A percentile compares a stretch with the other conserved stretches of the same genome.
Evolutionary conservation across 179 eudicot species (phyloP).

Genomic region (Silene vulgaris): DNA sequence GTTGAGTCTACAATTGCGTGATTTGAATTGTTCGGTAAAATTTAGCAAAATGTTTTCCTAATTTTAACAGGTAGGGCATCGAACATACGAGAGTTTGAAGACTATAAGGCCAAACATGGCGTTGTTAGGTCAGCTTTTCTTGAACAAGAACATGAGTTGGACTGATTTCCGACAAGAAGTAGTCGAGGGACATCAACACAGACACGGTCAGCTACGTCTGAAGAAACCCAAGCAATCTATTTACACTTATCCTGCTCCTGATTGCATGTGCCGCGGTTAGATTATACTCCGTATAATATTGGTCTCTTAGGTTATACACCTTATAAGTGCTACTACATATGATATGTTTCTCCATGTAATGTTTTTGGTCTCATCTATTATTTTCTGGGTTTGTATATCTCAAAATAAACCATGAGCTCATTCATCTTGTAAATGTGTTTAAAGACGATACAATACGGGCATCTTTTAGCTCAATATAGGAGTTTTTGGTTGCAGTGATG

Average conservation of each 20-base stretch:
- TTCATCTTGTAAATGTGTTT: constrained; percentile 32
- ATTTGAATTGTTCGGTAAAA: not conserved
- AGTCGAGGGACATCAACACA: constrained; percentile 64
- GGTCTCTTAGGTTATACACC: constrained; percentile 5
- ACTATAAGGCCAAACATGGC: constrained; percentile 87
- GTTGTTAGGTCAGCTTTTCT: constrained; percentile 64
- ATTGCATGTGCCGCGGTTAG: constrained; percentile 79
- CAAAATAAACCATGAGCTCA: constrained; percentile 23
- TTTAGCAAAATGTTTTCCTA: not conserved
- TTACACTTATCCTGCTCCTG: constrained; percentile 89
- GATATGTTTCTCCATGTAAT: not conserved
- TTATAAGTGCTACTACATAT: constrained; percentile 14
- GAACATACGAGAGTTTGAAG: constrained; percentile 65
- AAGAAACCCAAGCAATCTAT: constrained; percentile 67
- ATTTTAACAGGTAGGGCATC: constrained; percentile 70
- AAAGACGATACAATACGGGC: not conserved
- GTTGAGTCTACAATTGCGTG: not conserved
- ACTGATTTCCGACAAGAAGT: constrained; percentile 65
- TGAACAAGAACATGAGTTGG: constrained; percentile 88
- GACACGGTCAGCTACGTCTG: constrained; percentile 71
- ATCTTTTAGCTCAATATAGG: not conserved
- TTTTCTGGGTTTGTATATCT: constrained; percentile 23
- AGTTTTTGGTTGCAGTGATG: not conserved
- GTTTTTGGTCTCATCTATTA: constrained; percentile 20
- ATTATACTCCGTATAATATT: not conserved